These are phyloP conservation scores for Fusarium subglutinans DNA, from an alignment of 2,329 filamentous ascomycete genomes.

Conservation along the genomic window DNA sequence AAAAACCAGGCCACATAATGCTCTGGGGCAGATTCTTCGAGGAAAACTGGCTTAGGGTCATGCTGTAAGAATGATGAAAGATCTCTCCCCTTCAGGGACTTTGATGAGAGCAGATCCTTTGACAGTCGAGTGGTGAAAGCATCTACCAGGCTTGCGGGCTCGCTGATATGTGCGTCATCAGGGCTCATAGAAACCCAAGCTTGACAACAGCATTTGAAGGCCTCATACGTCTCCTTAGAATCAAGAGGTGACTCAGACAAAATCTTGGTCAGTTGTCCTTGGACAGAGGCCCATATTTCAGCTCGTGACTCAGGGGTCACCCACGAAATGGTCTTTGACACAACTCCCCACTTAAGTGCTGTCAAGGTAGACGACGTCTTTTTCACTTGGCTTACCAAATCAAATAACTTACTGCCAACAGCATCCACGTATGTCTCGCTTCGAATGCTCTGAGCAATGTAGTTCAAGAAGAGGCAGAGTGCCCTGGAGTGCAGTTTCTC, in stretches of 20 bases:
- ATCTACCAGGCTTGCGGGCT: slow-evolving; percentile 46
- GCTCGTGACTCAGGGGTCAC: slow-evolving; percentile 41
- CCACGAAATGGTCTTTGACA: slow-evolving; percentile 51
- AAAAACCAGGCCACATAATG: slow-evolving; percentile 50
- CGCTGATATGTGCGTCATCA: slow-evolving; percentile 44
- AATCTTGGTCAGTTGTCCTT: slow-evolving; percentile 46
- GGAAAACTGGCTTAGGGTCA: slow-evolving; percentile 35
- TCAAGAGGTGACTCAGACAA: slow-evolving; percentile 47
- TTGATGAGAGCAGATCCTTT: slow-evolving; percentile 41
- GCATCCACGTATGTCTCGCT: slow-evolving; percentile 56
- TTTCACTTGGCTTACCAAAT: slow-evolving; percentile 45
- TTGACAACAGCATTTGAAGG: slow-evolving; percentile 52
- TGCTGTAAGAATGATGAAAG: slow-evolving; percentile 23
- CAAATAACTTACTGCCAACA: slow-evolving; percentile 51
- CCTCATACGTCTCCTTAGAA: slow-evolving; percentile 51
- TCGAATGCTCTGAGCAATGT: slow-evolving; percentile 54
- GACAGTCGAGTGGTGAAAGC: slow-evolving; percentile 48
- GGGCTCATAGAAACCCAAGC: slow-evolving; percentile 52
- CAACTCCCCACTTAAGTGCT: slow-evolving; percentile 54
- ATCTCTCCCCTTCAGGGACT: slow-evolving; percentile 36
- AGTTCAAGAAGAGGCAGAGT: slow-evolving; percentile 54
- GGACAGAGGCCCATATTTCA: slow-evolving; percentile 48
- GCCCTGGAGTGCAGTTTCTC: slow-evolving; percentile 47
- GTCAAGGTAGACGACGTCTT: slow-evolving; percentile 44
- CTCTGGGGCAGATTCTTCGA: slow-evolving; percentile 40